These are phyloP conservation scores for Coemansia sp. DNA, from an alignment of 192 early-diverging fungal species.

Conservation along the genomic window DNA sequence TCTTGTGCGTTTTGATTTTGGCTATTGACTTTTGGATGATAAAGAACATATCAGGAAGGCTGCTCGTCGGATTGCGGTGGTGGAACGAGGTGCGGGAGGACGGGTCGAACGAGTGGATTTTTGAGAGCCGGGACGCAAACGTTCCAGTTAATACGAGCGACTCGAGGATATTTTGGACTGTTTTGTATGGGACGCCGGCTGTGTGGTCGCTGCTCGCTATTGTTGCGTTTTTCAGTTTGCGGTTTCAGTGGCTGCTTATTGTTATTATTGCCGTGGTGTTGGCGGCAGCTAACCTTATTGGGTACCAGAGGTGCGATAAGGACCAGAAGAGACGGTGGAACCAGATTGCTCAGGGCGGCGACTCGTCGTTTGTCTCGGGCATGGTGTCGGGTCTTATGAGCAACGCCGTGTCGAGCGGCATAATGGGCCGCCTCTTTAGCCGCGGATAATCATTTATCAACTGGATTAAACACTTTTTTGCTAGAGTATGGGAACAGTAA, in stretches of 20 bases:
- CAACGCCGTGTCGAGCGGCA: slow-evolving; percentile 37
- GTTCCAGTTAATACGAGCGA: slow-evolving; percentile 83
- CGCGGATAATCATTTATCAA: slow-evolving; percentile 22
- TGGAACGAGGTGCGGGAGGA: slow-evolving; percentile 99
- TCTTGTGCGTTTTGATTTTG: slow-evolving; percentile 86
- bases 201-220: slow-evolving; percentile 81
- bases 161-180: slow-evolving; percentile 89
- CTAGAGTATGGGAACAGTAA: neutral
- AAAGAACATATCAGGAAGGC: slow-evolving; percentile 95
- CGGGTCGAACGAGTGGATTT: slow-evolving; percentile 93
- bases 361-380: slow-evolving; percentile 45
- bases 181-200: slow-evolving; percentile 81
- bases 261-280: slow-evolving; percentile 81
- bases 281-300: slow-evolving; percentile 89
- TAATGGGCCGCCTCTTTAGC: slow-evolving; percentile 46
- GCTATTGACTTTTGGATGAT: slow-evolving; percentile 99
- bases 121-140: slow-evolving; percentile 76
- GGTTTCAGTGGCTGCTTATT: slow-evolving; percentile 82
- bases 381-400: slow-evolving; percentile 57
- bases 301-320: slow-evolving; percentile 95
- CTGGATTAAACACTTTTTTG: neutral
- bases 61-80: slow-evolving; percentile 97
- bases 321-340: slow-evolving; percentile 78
- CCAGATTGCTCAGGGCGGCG: slow-evolving; percentile 59
- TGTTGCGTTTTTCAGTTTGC: slow-evolving; percentile 70